Percentiles rank a stretch among this genome's conserved stretches.
phyloP scores from a whole-genome alignment of 2,329 filamentous ascomycete species.

The Stachybotrys chlorohalonatus region DNA sequence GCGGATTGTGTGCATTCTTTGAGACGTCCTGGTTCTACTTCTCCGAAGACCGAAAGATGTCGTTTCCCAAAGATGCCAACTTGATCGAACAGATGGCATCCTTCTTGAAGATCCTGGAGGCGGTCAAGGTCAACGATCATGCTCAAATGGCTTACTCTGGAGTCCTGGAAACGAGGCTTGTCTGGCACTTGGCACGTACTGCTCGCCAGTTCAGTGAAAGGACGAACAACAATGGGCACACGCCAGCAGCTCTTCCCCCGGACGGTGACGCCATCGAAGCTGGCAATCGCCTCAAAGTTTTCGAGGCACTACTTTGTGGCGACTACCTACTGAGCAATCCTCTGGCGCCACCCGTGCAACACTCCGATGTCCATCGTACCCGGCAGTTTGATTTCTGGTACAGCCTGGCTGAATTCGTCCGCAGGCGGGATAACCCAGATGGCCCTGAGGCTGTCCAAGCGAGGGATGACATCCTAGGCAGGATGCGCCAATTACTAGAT shows the following conservation, averaged over 20 bases:
- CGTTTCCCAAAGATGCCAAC: constrained; percentile 41
- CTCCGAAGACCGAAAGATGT: constrained; percentile 28
- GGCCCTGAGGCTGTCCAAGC: constrained; percentile 33
- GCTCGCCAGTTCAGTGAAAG: constrained; percentile 30
- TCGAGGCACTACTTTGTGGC: constrained; percentile 70
- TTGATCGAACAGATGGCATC: constrained; percentile 59
- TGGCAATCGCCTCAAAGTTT: constrained; percentile 60
- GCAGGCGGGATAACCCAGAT: constrained; percentile 47
- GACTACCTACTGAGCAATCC: constrained; percentile 53
- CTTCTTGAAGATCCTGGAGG: constrained; percentile 48
- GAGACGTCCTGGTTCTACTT: constrained; percentile 77
- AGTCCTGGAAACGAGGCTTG: constrained; percentile 46
- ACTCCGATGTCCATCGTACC: constrained; percentile 42
- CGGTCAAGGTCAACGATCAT: constrained; percentile 38
- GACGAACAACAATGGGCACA: constrained; percentile 17
- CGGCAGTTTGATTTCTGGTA: constrained; percentile 78
- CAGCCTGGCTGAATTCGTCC: constrained; percentile 58
- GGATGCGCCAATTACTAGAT: constrained; percentile 63
- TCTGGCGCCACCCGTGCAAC: constrained; percentile 39
- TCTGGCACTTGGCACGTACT: constrained; percentile 50
- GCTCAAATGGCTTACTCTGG: constrained; percentile 44
- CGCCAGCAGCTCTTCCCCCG: constrained; percentile 28
- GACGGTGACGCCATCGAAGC: constrained; percentile 56
- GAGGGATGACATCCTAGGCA: constrained; percentile 56
- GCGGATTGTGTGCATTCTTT: constrained; percentile 64